A percentile compares a stretch with the other conserved stretches of the same genome.
phyloP scores from a whole-genome alignment of 1,284 basidiomycete species.

The Ceratobasidium papillatum region DNA sequence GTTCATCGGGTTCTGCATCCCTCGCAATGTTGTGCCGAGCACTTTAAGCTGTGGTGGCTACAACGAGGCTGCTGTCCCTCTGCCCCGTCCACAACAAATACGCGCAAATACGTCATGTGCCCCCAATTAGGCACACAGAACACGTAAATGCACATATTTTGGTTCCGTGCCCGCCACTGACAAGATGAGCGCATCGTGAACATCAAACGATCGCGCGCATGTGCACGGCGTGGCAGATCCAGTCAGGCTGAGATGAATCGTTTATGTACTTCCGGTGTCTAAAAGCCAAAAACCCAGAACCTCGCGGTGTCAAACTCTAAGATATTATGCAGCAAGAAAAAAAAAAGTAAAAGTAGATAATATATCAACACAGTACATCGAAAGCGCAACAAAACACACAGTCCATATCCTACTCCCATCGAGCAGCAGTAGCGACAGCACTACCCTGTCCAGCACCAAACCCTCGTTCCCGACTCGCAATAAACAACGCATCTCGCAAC shows the following conservation, averaged over 20 bases:
- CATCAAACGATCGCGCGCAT: not conserved
- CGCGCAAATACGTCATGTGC: conserved; percentile 1
- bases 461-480: conserved; percentile 76
- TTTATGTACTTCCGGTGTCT: not conserved
- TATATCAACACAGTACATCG: conserved; percentile 23
- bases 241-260: not conserved
- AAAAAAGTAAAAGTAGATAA: conserved; percentile 17
- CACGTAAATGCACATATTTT: not conserved
- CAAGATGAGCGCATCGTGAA: too few species aligned
- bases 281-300: not conserved
- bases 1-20: conserved; percentile 8
- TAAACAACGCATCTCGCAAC: conserved; percentile 80
- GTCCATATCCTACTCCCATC: conserved; percentile 64
- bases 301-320: too few species aligned
- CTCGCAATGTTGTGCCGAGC: not conserved
- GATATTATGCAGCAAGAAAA: not conserved
- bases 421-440: conserved; percentile 51
- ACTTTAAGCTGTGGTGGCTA: conserved; percentile 14
- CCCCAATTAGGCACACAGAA: not conserved
- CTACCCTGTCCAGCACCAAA: conserved; percentile 80
- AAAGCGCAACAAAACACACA: conserved; percentile 47
- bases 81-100: not conserved
- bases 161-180: not conserved
- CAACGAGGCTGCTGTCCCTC: not conserved
- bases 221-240: not conserved